phyloP scores from a whole-genome alignment of 2,329 filamentous ascomycete genomes.

The Pseudogymnoascus sp. region DNA sequence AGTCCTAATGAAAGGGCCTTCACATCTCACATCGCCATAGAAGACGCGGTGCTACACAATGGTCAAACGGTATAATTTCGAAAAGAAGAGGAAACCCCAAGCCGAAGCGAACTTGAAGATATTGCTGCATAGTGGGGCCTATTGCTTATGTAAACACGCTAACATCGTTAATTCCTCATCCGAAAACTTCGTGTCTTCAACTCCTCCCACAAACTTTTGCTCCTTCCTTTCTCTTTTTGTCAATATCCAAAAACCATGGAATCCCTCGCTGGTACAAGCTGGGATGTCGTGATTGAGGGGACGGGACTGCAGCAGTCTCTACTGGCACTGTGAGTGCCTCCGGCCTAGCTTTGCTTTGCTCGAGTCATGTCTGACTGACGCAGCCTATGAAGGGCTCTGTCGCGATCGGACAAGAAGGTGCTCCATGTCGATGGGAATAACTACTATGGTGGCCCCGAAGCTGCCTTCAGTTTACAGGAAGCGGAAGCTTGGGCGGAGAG shows the following conservation, averaged over 20 bases:
- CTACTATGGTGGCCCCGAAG: conserved; percentile 82
- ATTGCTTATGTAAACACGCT: conserved; percentile 10
- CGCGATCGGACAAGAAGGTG: conserved; percentile 82
- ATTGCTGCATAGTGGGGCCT: conserved; percentile 13
- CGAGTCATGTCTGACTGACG: conserved; percentile 61
- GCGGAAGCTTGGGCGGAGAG: conserved; percentile 62
- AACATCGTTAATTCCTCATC: conserved; percentile 4
- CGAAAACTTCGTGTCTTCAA: conserved; percentile 7
- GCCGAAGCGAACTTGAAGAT: conserved; percentile 13
- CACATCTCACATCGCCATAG: conserved; percentile 29
- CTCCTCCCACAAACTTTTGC: conserved; percentile 19
- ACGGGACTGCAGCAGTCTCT: conserved; percentile 73
- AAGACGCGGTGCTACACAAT: conserved; percentile 27
- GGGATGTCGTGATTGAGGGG: conserved; percentile 73
- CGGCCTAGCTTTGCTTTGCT: conserved; percentile 15
- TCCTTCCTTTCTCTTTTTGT: conserved; percentile 10
- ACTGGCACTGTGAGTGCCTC: conserved; percentile 57
- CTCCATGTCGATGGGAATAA: conserved; percentile 81
- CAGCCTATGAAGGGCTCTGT: conserved; percentile 70
- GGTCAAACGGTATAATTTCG: conserved; percentile 31
- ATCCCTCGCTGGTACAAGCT: conserved; percentile 61
- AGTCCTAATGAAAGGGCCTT: conserved; percentile 47
- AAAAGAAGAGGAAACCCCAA: conserved; percentile 23
- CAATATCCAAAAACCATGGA: conserved; percentile 48
- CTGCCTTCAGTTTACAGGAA: conserved; percentile 77